Percentiles rank a stretch among this genome's conserved stretches.
Evolutionary conservation across 306 rosid species (phyloP).

Genomic region (Malus fusca): DNA sequence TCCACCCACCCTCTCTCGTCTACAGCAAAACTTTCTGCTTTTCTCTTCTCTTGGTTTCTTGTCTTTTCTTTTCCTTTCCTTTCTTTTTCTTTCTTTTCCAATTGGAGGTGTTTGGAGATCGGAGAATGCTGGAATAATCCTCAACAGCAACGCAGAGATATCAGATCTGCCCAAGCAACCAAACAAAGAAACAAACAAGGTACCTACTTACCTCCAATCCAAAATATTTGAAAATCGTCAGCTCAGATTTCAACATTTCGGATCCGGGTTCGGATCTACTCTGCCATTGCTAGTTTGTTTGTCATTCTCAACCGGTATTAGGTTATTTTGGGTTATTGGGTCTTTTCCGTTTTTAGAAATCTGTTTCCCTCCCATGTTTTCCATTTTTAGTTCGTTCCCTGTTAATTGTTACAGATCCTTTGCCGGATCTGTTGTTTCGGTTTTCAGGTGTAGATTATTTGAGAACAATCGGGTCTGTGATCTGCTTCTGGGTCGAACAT

Average conservation of each 20-base stretch:
- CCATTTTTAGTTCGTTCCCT: background rate
- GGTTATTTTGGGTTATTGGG: background rate
- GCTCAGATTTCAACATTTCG: background rate
- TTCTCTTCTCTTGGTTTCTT: background rate
- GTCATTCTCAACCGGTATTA: background rate
- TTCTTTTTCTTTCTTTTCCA: background rate
- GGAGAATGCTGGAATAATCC: constrained; percentile 11
- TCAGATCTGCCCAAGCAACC: constrained; percentile 16
- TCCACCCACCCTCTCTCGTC: background rate
- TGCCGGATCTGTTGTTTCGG: background rate
- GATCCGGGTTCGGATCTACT: constrained; percentile 4
- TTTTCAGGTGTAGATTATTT: constrained; percentile 18
- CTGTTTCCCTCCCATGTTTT: background rate
- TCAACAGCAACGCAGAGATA: background rate
- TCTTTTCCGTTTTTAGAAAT: background rate
- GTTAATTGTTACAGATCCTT: background rate
- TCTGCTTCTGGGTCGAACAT: constrained; percentile 19
- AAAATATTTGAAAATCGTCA: background rate
- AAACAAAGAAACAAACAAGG: constrained; percentile 14
- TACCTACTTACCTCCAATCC: background rate
- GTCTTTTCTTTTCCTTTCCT: background rate
- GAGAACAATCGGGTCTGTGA: background rate
- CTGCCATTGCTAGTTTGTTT: background rate
- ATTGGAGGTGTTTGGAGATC: too few species aligned
- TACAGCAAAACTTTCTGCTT: background rate